Conservation (phyloP, 2,329 filamentous ascomycete genomes). For the Aspergillus sp. region DNA sequence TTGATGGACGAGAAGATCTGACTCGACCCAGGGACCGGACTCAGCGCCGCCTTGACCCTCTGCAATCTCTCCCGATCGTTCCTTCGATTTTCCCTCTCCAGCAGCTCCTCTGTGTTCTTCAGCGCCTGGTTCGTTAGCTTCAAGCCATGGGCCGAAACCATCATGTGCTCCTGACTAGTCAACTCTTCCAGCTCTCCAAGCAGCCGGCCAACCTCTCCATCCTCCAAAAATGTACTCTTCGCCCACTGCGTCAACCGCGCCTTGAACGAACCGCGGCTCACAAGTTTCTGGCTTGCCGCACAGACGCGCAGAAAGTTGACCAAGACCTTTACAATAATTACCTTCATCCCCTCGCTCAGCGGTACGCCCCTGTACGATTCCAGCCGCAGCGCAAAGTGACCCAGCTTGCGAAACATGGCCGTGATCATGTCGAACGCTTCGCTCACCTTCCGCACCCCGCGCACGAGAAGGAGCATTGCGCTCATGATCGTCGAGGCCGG, state of each 20-base stretch:
- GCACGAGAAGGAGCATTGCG: slow-evolving; percentile 12
- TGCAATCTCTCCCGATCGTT: background rate
- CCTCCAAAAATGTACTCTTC: slow-evolving; percentile 12
- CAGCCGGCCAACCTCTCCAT: background rate
- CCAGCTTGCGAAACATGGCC: slow-evolving; percentile 14
- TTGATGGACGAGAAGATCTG: slow-evolving; percentile 1
- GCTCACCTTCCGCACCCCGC: slow-evolving; percentile 16
- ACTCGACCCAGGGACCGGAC: background rate
- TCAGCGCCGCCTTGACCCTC: background rate
- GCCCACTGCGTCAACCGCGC: slow-evolving; percentile 12
- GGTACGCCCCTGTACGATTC: slow-evolving; percentile 4
- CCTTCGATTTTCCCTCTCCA: background rate
- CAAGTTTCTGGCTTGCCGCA: slow-evolving; percentile 15
- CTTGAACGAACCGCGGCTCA: slow-evolving; percentile 12
- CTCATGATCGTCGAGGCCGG: slow-evolving; percentile 15
- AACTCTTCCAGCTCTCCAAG: slow-evolving; percentile 15
- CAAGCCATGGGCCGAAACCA: slow-evolving; percentile 15
- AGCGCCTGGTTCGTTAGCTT: slow-evolving; percentile 13
- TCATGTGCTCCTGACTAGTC: slow-evolving; percentile 18
- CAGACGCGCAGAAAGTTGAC: slow-evolving; percentile 17
- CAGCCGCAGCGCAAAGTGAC: slow-evolving; percentile 18
- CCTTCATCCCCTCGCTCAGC: background rate
- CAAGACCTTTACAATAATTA: background rate
- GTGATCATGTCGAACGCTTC: slow-evolving; percentile 18
- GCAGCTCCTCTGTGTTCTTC: background rate